Conservation (phyloP, 2,329 filamentous ascomycete species). For the Penicillium sp. region DNA sequence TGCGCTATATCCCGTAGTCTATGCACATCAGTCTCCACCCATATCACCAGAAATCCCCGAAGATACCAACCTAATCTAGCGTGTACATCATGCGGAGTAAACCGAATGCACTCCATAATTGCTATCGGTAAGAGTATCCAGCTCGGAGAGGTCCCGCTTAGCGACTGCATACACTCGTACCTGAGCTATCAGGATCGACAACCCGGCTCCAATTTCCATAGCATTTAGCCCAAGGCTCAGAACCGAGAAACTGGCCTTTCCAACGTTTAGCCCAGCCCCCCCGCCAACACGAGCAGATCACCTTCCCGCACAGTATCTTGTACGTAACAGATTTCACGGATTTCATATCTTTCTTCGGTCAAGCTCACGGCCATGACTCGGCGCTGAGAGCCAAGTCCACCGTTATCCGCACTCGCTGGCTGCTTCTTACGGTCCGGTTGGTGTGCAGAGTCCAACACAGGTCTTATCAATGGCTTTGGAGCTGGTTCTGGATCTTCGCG, state of each 20-base stretch:
- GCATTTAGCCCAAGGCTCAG: conserved; percentile 6
- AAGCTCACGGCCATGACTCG: neutral
- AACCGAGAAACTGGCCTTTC: conserved; percentile 17
- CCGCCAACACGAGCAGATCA: conserved; percentile 2
- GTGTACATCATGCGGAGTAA: neutral
- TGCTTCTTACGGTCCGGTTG: neutral
- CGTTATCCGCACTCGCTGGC: neutral
- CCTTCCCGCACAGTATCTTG: neutral
- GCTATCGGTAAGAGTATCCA: neutral
- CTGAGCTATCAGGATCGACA: conserved; percentile 16
- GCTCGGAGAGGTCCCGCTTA: neutral
- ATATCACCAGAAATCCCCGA: neutral
- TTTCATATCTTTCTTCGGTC: neutral
- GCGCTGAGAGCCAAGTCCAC: neutral
- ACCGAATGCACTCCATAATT: neutral
- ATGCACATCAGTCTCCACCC: neutral
- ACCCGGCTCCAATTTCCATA: conserved; percentile 12
- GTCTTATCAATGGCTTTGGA: neutral
- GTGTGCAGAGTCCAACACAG: neutral
- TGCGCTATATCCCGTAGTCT: conserved; percentile 2
- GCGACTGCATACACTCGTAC: neutral
- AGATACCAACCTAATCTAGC: neutral
- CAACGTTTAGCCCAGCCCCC: neutral
- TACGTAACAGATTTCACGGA: conserved; percentile 13
- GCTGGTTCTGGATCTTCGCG: neutral